A percentile compares a stretch with the other conserved stretches of the same genome.
Evolutionary conservation across 345 rosid species (phyloP).

Genomic region (Bruguiera sexangula): DNA sequence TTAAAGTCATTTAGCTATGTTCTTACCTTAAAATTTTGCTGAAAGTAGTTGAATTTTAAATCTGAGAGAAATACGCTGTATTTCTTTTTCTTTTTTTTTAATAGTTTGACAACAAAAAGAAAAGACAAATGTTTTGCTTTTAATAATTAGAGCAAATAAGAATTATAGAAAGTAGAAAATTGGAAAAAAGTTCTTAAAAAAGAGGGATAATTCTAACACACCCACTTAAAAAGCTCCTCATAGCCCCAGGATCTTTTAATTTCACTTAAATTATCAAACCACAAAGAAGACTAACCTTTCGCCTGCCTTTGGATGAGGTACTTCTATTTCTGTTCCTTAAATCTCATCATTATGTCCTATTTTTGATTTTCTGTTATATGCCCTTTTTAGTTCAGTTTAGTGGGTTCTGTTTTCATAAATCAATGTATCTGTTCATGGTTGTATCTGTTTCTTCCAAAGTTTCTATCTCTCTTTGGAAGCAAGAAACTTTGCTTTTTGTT

Average conservation of each 20-base stretch:
- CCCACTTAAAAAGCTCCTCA: background rate
- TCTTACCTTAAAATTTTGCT: no score
- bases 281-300: background rate
- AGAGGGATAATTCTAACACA: background rate
- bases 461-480: background rate
- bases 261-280: background rate
- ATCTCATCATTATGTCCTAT: background rate
- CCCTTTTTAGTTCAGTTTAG: background rate
- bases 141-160: no score
- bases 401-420: background rate
- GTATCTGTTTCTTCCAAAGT: background rate
- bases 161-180: no score
- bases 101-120: no score
- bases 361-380: no score
- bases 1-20: no score
- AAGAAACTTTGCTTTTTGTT: background rate
- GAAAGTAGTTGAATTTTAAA: no score
- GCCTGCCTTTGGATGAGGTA: conserved; percentile 8
- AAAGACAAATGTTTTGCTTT: no score
- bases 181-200: no score
- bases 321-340: background rate
- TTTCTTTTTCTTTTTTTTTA: no score
- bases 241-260: background rate
- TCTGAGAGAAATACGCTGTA: no score
- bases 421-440: background rate